Base-by-base conservation (phyloP, 2,329 filamentous ascomycete species). In the Leptographium procerum region DNA sequence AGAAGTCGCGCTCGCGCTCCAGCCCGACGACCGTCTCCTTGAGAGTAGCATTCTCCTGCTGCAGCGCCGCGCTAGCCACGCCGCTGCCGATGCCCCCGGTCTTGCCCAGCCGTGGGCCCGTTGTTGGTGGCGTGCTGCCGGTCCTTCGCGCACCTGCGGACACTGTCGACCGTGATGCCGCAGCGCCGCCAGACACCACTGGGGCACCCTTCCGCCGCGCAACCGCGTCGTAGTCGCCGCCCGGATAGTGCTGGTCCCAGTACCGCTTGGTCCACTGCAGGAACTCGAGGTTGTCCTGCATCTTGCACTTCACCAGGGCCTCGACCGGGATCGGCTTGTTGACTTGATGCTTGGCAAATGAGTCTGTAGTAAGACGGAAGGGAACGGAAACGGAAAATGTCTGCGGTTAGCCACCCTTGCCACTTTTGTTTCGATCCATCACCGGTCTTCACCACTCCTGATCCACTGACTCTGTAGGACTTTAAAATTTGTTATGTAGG, bases 201-300 rank as follows among this genome's bases (percentile, higher is more conserved):
- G 83, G 81, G 57, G 83, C 84, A 34, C 85, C 91, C 75, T 95
- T 96, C 71, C 94, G 83, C 69, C 94, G 84, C 58, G 80, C 79
- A 29, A 95, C 81, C 13, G 94, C 90, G 70, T 99, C 94, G 77
- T 99, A 99, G 64, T 97, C 94, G 67, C 94, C 91, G 60, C 94
- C 94, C 9, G 94, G 94, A 75, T 89, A 99, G 79, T 96, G 91
- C 71, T 96, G 89, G 69, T 99, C 94, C 94, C 94, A 99, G 78
- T 91, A 96, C 66, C 82, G 81, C 82, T 99, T 99, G 60, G 86
- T 86, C 88, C 91, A 99, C 76, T 99, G 94, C 61, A 99, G 80
- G 72, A 99, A 99, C 71, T 97, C 94, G 67, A 99, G 88, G 77
- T 99, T 99, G 74, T 99, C 94, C 81, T 99, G 94, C 92, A 99